A percentile compares a stretch with the other conserved stretches of the same genome.
Evolutionary conservation across 768 basidiomycete species (phyloP).

Genomic region (Stropharia rugosoannulata): DNA sequence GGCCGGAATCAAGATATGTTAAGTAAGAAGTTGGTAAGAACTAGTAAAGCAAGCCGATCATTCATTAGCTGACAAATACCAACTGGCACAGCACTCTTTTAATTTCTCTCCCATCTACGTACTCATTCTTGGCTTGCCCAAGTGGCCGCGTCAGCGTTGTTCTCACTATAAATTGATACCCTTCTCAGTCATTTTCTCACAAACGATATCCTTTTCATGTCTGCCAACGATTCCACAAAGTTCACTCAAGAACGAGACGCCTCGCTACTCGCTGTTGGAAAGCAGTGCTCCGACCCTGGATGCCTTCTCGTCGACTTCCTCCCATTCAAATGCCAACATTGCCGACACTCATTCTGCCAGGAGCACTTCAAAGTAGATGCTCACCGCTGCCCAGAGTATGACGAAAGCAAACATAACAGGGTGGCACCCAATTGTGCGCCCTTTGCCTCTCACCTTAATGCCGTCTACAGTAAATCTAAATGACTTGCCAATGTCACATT

Average conservation of each 20-base stretch:
- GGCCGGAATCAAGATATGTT: too few relatives aligned
- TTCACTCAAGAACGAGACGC: conserved; percentile 38
- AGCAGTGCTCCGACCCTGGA: conserved; percentile 64
- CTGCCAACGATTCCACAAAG: conserved; percentile 18
- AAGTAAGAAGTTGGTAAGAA: too few relatives aligned
- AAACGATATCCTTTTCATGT: conserved; percentile 10
- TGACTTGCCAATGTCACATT: background rate
- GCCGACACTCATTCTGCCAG: conserved; percentile 66
- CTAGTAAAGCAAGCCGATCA: background rate
- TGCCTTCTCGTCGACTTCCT: conserved; percentile 82
- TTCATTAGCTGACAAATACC: conserved; percentile 12
- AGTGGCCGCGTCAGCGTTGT: conserved; percentile 24
- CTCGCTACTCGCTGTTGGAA: conserved; percentile 66
- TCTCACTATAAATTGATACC: conserved; percentile 11
- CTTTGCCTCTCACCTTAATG: background rate
- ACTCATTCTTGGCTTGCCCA: conserved; percentile 6
- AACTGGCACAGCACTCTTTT: background rate
- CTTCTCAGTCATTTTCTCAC: conserved; percentile 9
- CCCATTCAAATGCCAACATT: conserved; percentile 86
- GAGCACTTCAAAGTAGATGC: conserved; percentile 74
- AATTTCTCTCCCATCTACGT: background rate
- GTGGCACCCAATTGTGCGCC: conserved; percentile 73
- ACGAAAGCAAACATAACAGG: conserved; percentile 68
- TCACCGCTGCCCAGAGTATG: conserved; percentile 70
- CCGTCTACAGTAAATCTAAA: background rate